Conservation (phyloP, 169 alveolate species). For the Plasmodium falciparum region DNA sequence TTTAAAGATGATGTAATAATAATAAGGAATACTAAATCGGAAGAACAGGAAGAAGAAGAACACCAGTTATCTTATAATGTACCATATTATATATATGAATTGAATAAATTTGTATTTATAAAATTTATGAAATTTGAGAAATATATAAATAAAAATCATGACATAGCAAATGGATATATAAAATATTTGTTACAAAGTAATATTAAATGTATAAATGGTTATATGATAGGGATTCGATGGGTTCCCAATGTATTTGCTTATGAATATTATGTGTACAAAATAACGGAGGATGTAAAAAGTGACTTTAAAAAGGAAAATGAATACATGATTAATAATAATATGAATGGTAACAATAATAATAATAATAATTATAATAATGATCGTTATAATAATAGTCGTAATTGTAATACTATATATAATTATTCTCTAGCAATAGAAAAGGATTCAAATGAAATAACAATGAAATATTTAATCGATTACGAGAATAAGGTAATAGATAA, state of each 20-base stretch:
- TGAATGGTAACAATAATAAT: too few species aligned
- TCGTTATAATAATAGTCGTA: neutral
- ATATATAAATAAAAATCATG: slow-evolving; percentile 50
- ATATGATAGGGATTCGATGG: slow-evolving; percentile 76
- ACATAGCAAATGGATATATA: slow-evolving; percentile 57
- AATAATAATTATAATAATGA: neutral
- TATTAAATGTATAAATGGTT: slow-evolving; percentile 60
- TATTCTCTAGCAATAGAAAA: slow-evolving; percentile 37
- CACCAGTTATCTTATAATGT: slow-evolving; percentile 1
- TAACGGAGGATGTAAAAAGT: slow-evolving; percentile 27
- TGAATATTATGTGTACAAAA: slow-evolving; percentile 69
- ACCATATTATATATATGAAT: slow-evolving; percentile 61
- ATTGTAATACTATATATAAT: slow-evolving; percentile 11
- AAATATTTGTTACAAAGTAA: slow-evolving; percentile 44
- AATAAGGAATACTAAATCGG: neutral
- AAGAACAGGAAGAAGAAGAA: slow-evolving; percentile 5
- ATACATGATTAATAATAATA: too few species aligned
- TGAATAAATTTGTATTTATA: slow-evolving; percentile 62
- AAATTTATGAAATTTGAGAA: slow-evolving; percentile 57
- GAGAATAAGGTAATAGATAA: slow-evolving; percentile 50
- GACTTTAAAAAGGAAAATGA: neutral
- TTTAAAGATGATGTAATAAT: slow-evolving; percentile 64
- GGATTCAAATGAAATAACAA: slow-evolving; percentile 11
- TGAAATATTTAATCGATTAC: slow-evolving; percentile 56
- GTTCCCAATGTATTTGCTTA: slow-evolving; percentile 58